A percentile compares a stretch with the other conserved stretches of the same genome.
Conservation (phyloP, 148 eudicot species). For the Silene uniflora region DNA sequence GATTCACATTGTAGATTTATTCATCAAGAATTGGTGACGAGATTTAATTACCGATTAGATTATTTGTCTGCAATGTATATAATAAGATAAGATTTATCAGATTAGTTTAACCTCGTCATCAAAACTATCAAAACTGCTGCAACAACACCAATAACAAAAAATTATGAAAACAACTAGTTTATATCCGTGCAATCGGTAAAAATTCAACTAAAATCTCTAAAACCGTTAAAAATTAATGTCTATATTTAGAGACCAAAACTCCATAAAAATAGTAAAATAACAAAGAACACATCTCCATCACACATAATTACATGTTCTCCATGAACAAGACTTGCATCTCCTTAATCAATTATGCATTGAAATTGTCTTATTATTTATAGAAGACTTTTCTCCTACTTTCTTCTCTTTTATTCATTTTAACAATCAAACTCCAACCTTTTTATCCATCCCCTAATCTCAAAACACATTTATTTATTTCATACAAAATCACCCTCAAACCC, state of each 20-base stretch:
- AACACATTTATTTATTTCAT: not conserved
- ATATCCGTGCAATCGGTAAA: not conserved
- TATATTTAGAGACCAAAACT: not conserved
- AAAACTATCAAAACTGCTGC: not conserved
- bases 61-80: too few species aligned
- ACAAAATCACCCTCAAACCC: slow-evolving; percentile 3
- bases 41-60: too few species aligned
- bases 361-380: not conserved
- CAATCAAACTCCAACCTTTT: not conserved
- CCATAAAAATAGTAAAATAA: slow-evolving; percentile 4
- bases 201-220: slow-evolving; percentile 1
- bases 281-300: slow-evolving; percentile 1
- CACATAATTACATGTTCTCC: slow-evolving; percentile 1
- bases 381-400: slow-evolving; percentile 19
- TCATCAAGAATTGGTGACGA: too few species aligned
- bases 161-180: not conserved
- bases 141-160: not conserved
- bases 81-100: not conserved
- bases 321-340: not conserved
- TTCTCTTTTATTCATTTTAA: slow-evolving; percentile 22
- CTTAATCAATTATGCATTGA: not conserved
- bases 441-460: not conserved
- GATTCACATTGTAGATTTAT: too few species aligned
- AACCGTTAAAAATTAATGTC: not conserved
- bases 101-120: not conserved